Percentiles rank a stretch among this genome's conserved stretches.
phyloP scores from a whole-genome alignment of 1,139 yeast genomes.

The Magnusiomyces paraingens region DNA sequence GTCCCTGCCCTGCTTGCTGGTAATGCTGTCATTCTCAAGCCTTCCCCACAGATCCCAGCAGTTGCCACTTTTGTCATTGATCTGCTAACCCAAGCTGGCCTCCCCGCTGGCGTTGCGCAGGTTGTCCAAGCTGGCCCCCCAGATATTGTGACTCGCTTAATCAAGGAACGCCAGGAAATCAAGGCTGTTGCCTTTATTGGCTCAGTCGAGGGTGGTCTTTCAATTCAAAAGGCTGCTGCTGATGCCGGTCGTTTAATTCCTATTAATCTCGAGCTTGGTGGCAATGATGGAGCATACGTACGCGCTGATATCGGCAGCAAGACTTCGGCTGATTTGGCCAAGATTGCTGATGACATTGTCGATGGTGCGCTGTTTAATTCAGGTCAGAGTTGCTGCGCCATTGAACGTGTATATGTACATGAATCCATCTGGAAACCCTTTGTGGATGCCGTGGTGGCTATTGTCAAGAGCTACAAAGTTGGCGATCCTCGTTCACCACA shows the following conservation, averaged over 20 bases:
- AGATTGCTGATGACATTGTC: constrained; percentile 79
- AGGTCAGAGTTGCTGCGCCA: constrained; percentile 90
- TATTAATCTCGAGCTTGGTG: constrained; percentile 87
- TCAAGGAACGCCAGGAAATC: constrained; percentile 45
- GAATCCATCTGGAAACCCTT: constrained; percentile 63
- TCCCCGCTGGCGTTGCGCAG: constrained; percentile 77
- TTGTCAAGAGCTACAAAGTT: constrained; percentile 43
- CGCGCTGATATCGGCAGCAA: constrained; percentile 48
- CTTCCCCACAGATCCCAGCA: constrained; percentile 78
- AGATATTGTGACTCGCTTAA: constrained; percentile 59
- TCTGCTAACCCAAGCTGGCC: constrained; percentile 61
- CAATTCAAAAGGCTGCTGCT: constrained; percentile 68
- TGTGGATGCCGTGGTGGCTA: constrained; percentile 56
- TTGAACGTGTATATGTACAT: constrained; percentile 75
- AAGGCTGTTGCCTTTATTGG: constrained; percentile 83
- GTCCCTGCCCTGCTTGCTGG: constrained; percentile 83
- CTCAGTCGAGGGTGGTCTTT: constrained; percentile 74
- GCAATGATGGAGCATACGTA: constrained; percentile 69
- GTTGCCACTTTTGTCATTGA: constrained; percentile 63
- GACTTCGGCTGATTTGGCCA: constrained; percentile 30
- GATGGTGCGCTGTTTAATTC: constrained; percentile 76
- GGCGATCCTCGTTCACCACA: constrained; percentile 70
- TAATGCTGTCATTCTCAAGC: constrained; percentile 71
- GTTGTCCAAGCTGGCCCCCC: constrained; percentile 52
- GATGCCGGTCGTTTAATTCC: constrained; percentile 51